Evolutionary conservation across 306 rosid species (phyloP).

Genomic region (Adenanthera pavonina): DNA sequence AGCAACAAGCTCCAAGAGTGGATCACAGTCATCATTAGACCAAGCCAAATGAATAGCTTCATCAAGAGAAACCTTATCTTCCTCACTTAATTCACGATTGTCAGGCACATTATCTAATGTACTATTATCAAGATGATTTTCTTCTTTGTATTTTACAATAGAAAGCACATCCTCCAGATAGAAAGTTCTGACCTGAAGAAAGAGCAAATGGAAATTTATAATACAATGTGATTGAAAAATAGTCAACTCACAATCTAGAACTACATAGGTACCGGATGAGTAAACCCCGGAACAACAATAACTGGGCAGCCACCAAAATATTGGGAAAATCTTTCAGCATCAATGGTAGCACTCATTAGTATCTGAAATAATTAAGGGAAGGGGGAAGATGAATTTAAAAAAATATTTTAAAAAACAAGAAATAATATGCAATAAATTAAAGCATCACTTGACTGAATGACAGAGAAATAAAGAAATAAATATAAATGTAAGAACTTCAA

Average conservation of each 20-base stretch:
- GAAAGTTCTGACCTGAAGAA: slow-evolving; percentile 74
- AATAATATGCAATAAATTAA: slow-evolving; percentile 16
- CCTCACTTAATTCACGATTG: slow-evolving; percentile 58
- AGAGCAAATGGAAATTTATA: slow-evolving; percentile 20
- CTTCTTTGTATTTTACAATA: slow-evolving; percentile 54
- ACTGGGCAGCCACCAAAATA: slow-evolving; percentile 96
- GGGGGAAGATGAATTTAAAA: background rate
- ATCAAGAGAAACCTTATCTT: slow-evolving; percentile 71
- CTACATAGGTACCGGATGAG: slow-evolving; percentile 73
- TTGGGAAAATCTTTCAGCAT: slow-evolving; percentile 81
- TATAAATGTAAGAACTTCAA: slow-evolving; percentile 37
- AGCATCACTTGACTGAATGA: slow-evolving; percentile 17
- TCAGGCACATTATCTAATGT: slow-evolving; percentile 38
- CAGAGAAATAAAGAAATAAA: slow-evolving; percentile 33
- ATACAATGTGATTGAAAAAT: slow-evolving; percentile 22
- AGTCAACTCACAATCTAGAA: slow-evolving; percentile 34
- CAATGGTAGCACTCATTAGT: slow-evolving; percentile 95
- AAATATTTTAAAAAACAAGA: slow-evolving; percentile 29
- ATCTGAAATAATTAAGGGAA: slow-evolving; percentile 57
- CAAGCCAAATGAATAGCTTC: slow-evolving; percentile 89
- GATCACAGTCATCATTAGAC: slow-evolving; percentile 78
- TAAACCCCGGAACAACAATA: slow-evolving; percentile 88
- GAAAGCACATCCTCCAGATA: slow-evolving; percentile 93
- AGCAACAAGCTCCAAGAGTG: slow-evolving; percentile 77
- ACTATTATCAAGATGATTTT: slow-evolving; percentile 63